Conservation (phyloP, 495 filamentous ascomycete species). For the Chaetomium cochliodes region DNA sequence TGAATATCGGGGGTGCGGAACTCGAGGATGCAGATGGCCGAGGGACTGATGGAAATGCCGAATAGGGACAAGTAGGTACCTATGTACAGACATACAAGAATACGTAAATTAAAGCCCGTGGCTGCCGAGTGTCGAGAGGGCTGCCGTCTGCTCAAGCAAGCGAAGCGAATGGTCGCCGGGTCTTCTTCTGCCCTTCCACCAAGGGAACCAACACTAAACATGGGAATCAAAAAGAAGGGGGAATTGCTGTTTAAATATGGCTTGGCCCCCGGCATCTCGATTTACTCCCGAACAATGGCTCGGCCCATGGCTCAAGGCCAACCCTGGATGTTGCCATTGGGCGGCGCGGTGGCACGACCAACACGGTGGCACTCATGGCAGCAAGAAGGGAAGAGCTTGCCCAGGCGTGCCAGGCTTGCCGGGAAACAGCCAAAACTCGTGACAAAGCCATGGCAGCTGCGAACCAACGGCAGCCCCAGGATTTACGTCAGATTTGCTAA, state of each 20-base stretch:
- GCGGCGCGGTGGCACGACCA: slow-evolving; percentile 1
- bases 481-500: slow-evolving; percentile 39
- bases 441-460: slow-evolving; percentile 15
- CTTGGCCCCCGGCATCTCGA: background rate
- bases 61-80: background rate
- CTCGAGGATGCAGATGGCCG: background rate
- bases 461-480: slow-evolving; percentile 17
- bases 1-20: background rate
- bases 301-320: background rate
- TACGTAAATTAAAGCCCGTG: background rate
- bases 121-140: background rate
- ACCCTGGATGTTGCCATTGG: slow-evolving; percentile 11
- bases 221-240: background rate
- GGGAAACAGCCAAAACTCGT: slow-evolving; percentile 9
- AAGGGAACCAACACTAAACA: background rate
- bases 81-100: no score
- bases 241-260: background rate
- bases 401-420: slow-evolving; percentile 5
- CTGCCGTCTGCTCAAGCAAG: background rate
- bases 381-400: no score
- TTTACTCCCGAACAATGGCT: background rate
- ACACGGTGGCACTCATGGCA: background rate
- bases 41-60: background rate
- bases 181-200: background rate
- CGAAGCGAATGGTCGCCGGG: background rate